Conservation (phyloP, 371 early-diverging fungal genomes). For the Mortierella sp. region DNA sequence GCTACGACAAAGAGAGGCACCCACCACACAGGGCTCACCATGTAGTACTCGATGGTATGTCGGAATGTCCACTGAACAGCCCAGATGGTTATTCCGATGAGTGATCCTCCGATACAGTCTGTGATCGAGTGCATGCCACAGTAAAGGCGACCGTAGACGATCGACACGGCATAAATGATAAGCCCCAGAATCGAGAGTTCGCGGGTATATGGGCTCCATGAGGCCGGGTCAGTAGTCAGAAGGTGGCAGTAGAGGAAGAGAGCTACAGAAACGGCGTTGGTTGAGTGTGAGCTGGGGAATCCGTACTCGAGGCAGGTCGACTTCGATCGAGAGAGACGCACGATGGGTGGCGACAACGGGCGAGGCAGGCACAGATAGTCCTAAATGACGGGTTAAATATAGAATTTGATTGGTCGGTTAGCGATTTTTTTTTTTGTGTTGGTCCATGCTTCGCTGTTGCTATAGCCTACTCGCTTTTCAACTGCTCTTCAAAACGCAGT, state of each 20-base stretch:
- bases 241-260: conserved; percentile 68
- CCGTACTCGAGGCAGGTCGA: conserved; percentile 81
- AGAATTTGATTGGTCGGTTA: not conserved
- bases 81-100: conserved; percentile 68
- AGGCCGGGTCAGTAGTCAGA: conserved; percentile 39
- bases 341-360: conserved; percentile 78
- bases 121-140: conserved; percentile 84
- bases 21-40: conserved; percentile 64
- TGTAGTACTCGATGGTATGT: conserved; percentile 62
- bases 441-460: too few species aligned
- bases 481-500: too few species aligned
- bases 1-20: conserved; percentile 42
- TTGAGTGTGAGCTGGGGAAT: conserved; percentile 84
- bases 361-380: conserved; percentile 82
- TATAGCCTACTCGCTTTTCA: too few species aligned
- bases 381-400: conserved; percentile 45
- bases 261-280: conserved; percentile 79
- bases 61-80: conserved; percentile 69
- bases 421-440: not conserved
- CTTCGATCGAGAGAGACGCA: conserved; percentile 70
- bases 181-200: conserved; percentile 57
- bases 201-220: conserved; percentile 55
- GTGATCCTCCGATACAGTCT: conserved; percentile 77
- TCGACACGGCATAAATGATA: conserved; percentile 69
- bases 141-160: conserved; percentile 76